These are phyloP conservation scores for Xylariaceae sp. DNA, from an alignment of 2,329 filamentous ascomycete genomes.

Conservation along the genomic window DNA sequence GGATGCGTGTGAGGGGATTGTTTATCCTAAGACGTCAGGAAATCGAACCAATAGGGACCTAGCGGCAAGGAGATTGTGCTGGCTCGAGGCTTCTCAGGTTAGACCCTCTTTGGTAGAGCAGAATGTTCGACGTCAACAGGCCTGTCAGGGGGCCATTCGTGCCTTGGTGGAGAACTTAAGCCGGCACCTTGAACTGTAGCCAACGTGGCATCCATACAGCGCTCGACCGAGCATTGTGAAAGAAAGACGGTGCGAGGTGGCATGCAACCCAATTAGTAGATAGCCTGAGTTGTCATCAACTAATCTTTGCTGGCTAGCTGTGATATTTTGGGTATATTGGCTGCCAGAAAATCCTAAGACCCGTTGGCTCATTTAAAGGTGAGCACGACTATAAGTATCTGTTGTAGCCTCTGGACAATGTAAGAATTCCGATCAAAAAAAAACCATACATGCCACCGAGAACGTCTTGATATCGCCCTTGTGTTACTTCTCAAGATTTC, in stretches of 20 bases:
- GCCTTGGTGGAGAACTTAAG: constrained; percentile 40
- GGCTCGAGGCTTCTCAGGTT: constrained; percentile 30
- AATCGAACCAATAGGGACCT: constrained; percentile 34
- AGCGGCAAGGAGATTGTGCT: constrained; percentile 19
- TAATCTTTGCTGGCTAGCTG: constrained; percentile 37
- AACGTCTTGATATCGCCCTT: too few relatives aligned
- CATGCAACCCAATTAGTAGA: constrained; percentile 44
- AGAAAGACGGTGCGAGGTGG: constrained; percentile 38
- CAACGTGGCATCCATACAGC: constrained; percentile 45
- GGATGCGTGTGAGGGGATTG: constrained; percentile 13
- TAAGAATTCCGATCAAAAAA: constrained; percentile 7
- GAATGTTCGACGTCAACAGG: constrained; percentile 34
- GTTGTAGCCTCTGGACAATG: constrained; percentile 15
- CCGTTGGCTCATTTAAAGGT: constrained; percentile 3
- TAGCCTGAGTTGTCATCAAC: constrained; percentile 41
- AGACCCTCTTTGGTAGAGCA: constrained; percentile 28
- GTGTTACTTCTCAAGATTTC: too few relatives aligned
- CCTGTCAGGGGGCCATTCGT: constrained; percentile 36
- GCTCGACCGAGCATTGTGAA: constrained; percentile 38
- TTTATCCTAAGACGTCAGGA: constrained; percentile 10
- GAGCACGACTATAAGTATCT: constrained; percentile 31
- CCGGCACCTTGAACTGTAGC: constrained; percentile 38
- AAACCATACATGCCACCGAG: too few relatives aligned
- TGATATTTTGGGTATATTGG: constrained; percentile 38
- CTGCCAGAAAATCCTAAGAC: constrained; percentile 36